Conservation (phyloP, 2,329 filamentous ascomycete species). For the Beauveria sp. region DNA sequence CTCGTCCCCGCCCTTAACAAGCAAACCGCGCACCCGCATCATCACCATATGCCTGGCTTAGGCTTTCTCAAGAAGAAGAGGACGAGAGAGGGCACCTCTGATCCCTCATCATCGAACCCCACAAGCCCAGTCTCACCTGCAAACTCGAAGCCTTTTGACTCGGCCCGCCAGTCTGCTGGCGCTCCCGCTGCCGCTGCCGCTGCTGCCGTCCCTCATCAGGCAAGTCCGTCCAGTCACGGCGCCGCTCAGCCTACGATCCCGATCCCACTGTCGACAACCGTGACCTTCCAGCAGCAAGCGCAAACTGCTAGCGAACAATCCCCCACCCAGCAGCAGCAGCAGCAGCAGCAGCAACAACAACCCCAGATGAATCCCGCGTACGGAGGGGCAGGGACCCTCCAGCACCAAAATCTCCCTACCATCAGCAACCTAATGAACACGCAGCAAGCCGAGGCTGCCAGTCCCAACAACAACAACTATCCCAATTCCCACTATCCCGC, state of each 20-base stretch:
- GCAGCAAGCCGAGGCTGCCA: conserved; percentile 30
- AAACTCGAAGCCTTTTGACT: conserved; percentile 40
- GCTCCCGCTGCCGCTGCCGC: conserved; percentile 13
- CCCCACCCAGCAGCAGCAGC: conserved; percentile 14
- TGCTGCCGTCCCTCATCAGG: conserved; percentile 4
- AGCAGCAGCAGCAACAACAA: conserved; percentile 18
- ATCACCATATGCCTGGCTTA: conserved; percentile 73
- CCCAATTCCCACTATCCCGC: conserved; percentile 21
- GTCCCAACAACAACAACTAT: conserved; percentile 16
- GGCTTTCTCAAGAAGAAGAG: conserved; percentile 98
- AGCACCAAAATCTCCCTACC: conserved; percentile 65
- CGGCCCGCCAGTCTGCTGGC: conserved; percentile 26
- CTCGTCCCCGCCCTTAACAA: background rate
- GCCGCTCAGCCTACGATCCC: conserved; percentile 19
- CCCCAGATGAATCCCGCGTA: conserved; percentile 8
- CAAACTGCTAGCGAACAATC: conserved; percentile 15
- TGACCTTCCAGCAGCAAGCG: conserved; percentile 13
- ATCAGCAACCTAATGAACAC: conserved; percentile 80
- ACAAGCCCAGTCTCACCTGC: conserved; percentile 55
- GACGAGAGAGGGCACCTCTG: conserved; percentile 80
- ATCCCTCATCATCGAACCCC: conserved; percentile 59
- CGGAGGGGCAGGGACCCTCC: conserved; percentile 25
- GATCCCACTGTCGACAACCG: conserved; percentile 5
- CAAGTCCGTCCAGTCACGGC: conserved; percentile 8
- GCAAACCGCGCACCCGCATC: background rate